phyloP scores from a whole-genome alignment of 2,329 filamentous ascomycete genomes.

The Thelonectria discophora region DNA sequence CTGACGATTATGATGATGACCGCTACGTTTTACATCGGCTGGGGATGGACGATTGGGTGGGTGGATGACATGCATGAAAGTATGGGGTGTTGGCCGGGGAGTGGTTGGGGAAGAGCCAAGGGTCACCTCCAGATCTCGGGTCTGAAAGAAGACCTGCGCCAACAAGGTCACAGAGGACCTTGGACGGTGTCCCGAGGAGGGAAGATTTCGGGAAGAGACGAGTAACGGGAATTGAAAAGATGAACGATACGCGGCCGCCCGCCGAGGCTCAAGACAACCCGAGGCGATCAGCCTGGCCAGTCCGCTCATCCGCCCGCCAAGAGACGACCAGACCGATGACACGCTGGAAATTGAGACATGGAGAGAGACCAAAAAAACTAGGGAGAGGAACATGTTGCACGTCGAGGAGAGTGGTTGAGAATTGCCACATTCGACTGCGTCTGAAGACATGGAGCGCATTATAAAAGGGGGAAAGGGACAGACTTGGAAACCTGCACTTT shows the following conservation, averaged over 20 bases:
- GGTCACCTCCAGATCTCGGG: constrained; percentile 12
- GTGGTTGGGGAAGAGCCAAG: constrained; percentile 17
- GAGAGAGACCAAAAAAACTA: not conserved
- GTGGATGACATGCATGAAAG: constrained; percentile 24
- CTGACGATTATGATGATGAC: constrained; percentile 39
- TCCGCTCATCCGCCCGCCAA: constrained; percentile 9
- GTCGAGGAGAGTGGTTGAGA: constrained; percentile 8
- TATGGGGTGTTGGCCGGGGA: constrained; percentile 20
- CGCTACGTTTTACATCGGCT: constrained; percentile 32
- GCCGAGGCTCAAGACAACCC: constrained; percentile 15
- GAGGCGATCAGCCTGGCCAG: constrained; percentile 11
- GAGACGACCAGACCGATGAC: constrained; percentile 15
- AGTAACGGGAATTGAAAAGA: constrained; percentile 16
- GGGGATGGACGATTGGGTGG: constrained; percentile 29
- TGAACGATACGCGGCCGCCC: constrained; percentile 20
- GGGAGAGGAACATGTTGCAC: not conserved
- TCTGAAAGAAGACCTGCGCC: constrained; percentile 27
- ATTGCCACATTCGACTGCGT: constrained; percentile 17
- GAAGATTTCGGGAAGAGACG: constrained; percentile 4
- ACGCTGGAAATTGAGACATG: not conserved
- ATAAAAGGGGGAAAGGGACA: constrained; percentile 25
- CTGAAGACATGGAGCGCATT: constrained; percentile 15
- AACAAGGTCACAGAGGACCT: constrained; percentile 14
- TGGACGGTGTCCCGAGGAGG: constrained; percentile 13
- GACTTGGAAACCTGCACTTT: constrained; percentile 20